A percentile compares a stretch with the other conserved stretches of the same genome.
Conservation (phyloP, 2,329 filamentous ascomycete genomes). For the Claviceps maximensis region DNA sequence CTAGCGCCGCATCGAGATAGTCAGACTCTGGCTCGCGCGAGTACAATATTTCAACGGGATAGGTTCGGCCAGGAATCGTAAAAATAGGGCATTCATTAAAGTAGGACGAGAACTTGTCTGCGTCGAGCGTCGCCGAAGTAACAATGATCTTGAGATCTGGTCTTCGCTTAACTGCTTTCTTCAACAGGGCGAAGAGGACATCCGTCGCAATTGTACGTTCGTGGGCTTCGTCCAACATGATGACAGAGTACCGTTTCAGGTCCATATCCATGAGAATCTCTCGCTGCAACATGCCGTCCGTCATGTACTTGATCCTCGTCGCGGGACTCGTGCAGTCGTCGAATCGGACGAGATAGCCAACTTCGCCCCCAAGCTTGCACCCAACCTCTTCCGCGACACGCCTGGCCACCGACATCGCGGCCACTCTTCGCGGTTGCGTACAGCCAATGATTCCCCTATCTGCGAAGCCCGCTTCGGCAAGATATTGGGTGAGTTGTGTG, state of each 20-base stretch:
- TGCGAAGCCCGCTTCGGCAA: constrained; percentile 83
- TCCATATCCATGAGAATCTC: constrained; percentile 90
- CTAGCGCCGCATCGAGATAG: constrained; percentile 85
- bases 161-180: constrained; percentile 78
- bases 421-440: constrained; percentile 91
- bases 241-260: constrained; percentile 79
- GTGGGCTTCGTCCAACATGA: constrained; percentile 97
- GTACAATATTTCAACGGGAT: constrained; percentile 91
- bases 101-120: constrained; percentile 93
- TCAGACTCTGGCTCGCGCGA: constrained; percentile 90
- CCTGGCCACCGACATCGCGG: constrained; percentile 94
- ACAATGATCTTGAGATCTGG: constrained; percentile 90
- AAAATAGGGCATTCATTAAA: constrained; percentile 96
- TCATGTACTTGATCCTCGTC: constrained; percentile 99
- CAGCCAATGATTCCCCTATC: constrained; percentile 86
- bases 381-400: constrained; percentile 94
- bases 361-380: constrained; percentile 77
- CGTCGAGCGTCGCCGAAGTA: constrained; percentile 90
- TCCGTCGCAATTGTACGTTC: constrained; percentile 94
- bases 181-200: constrained; percentile 84
- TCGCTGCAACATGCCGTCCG: constrained; percentile 92
- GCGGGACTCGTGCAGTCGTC: constrained; percentile 81
- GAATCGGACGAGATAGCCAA: constrained; percentile 95
- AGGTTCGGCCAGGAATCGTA: constrained; percentile 88
- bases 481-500: constrained; percentile 87